Percentiles rank a stretch among this genome's conserved stretches.
phyloP scores from a whole-genome alignment of 108 stramenopile species.

The Chaetoceros tenuissimus region DNA sequence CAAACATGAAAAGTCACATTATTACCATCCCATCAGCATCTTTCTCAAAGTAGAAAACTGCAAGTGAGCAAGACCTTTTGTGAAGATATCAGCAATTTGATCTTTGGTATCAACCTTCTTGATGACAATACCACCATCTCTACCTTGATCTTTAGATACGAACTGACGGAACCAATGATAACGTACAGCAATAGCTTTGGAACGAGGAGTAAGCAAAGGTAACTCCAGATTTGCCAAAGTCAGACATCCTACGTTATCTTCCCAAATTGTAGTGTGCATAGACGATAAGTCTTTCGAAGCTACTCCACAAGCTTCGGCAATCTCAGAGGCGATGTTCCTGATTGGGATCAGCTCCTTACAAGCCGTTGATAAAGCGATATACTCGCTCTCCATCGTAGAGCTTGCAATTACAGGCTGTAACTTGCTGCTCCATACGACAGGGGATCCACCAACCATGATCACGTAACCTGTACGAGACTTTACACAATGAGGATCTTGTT shows the following conservation, averaged over 20 bases:
- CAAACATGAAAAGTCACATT: too few relatives aligned
- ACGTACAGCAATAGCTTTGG: slow-evolving; percentile 26
- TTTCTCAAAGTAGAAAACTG: slow-evolving; percentile 1
- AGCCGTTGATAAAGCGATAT: slow-evolving; percentile 3
- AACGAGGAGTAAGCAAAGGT: slow-evolving; percentile 6
- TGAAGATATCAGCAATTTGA: slow-evolving; percentile 24
- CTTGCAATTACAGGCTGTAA: not conserved
- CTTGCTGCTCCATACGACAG: slow-evolving; percentile 1
- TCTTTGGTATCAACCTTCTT: slow-evolving; percentile 5
- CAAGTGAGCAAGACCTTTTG: slow-evolving; percentile 4
- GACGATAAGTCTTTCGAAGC: not conserved
- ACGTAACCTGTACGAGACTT: slow-evolving; percentile 40
- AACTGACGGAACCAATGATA: slow-evolving; percentile 32
- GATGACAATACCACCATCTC: not conserved
- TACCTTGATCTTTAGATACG: too few relatives aligned
- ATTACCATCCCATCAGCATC: too few relatives aligned
- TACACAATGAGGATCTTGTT: slow-evolving; percentile 23
- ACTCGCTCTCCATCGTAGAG: slow-evolving; percentile 10
- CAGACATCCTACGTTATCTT: slow-evolving; percentile 41
- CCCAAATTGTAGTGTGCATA: slow-evolving; percentile 22
- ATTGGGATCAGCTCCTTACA: slow-evolving; percentile 13
- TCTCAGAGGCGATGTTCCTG: not conserved
- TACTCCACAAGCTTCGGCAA: slow-evolving; percentile 4
- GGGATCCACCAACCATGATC: slow-evolving; percentile 10
- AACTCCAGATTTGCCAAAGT: slow-evolving; percentile 12